Evolutionary conservation across 306 rosid genomes (phyloP).

Genomic region (Dryas octopetala): DNA sequence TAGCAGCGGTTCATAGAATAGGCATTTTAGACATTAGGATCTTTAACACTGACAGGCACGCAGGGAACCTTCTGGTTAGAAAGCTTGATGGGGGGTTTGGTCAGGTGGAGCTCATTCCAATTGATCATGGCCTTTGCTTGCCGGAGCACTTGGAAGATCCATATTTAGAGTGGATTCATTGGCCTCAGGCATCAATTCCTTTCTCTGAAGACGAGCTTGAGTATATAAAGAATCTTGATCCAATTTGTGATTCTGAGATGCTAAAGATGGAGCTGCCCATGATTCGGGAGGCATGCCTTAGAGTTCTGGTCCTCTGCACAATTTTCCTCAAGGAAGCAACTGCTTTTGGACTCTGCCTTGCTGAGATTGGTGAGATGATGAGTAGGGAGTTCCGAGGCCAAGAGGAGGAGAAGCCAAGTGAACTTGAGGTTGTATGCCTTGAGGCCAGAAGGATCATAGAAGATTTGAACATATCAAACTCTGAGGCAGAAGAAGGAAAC

Average conservation of each 20-base stretch:
- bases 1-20: slow-evolving; percentile 65
- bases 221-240: slow-evolving; percentile 57
- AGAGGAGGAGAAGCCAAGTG: slow-evolving; percentile 67
- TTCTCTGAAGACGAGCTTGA: slow-evolving; percentile 63
- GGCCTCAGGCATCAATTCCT: slow-evolving; percentile 81
- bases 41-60: slow-evolving; percentile 69
- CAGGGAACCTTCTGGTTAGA: slow-evolving; percentile 72
- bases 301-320: slow-evolving; percentile 70
- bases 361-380: slow-evolving; percentile 87
- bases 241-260: slow-evolving; percentile 60
- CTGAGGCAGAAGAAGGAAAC: slow-evolving; percentile 41
- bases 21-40: slow-evolving; percentile 66
- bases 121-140: slow-evolving; percentile 75
- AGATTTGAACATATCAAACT: slow-evolving; percentile 23
- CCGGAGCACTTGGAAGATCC: slow-evolving; percentile 80
- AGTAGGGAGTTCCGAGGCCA: slow-evolving; percentile 66
- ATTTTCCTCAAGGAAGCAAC: slow-evolving; percentile 75
- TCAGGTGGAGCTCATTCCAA: slow-evolving; percentile 67
- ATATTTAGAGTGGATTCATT: slow-evolving; percentile 75
- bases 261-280: slow-evolving; percentile 71
- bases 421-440: slow-evolving; percentile 62
- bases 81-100: slow-evolving; percentile 56
- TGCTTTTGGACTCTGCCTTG: slow-evolving; percentile 66
- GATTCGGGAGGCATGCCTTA: slow-evolving; percentile 75
- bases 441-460: slow-evolving; percentile 56